A percentile compares a stretch with the other conserved stretches of the same genome.
Conservation (phyloP, 805 yeast species). For the Suhomyces xylopsoci region DNA sequence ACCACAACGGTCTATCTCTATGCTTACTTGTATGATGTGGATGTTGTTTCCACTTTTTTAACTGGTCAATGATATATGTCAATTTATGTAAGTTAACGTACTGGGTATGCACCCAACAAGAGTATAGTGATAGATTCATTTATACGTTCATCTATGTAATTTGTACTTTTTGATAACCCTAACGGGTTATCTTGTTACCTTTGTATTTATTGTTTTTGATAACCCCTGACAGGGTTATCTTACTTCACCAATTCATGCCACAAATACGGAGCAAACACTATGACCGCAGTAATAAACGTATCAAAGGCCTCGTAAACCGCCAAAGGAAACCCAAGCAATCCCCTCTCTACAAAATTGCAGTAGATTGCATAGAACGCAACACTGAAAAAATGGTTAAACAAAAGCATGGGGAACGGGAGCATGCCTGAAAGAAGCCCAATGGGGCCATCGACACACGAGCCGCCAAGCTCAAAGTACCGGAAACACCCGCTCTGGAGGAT, state of each 20-base stretch:
- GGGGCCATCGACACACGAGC: conserved; percentile 74
- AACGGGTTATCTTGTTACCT: too few species aligned
- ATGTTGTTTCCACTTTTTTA: too few species aligned
- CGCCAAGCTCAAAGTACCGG: conserved; percentile 80
- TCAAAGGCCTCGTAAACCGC: conserved; percentile 69
- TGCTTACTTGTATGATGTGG: neutral
- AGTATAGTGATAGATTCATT: too few species aligned
- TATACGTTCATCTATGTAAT: too few species aligned
- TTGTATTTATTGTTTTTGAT: too few species aligned
- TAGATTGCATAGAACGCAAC: conserved; percentile 85
- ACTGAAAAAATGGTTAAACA: conserved; percentile 82
- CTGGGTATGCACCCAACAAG: too few species aligned
- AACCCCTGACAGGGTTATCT: too few species aligned
- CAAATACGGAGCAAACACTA: conserved; percentile 78
- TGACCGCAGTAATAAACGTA: conserved; percentile 68
- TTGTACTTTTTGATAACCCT: too few species aligned
- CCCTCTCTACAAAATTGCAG: conserved; percentile 63
- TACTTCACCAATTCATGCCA: conserved; percentile 50
- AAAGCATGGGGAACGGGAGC: conserved; percentile 65
- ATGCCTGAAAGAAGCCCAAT: conserved; percentile 81
- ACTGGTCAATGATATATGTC: too few species aligned
- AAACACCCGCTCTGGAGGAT: conserved; percentile 87
- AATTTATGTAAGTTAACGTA: too few species aligned
- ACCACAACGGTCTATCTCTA: too few species aligned
- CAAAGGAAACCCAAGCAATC: conserved; percentile 62